Base-by-base conservation (phyloP, 345 rosid genomes). In the Trapa bicornis region DNA sequence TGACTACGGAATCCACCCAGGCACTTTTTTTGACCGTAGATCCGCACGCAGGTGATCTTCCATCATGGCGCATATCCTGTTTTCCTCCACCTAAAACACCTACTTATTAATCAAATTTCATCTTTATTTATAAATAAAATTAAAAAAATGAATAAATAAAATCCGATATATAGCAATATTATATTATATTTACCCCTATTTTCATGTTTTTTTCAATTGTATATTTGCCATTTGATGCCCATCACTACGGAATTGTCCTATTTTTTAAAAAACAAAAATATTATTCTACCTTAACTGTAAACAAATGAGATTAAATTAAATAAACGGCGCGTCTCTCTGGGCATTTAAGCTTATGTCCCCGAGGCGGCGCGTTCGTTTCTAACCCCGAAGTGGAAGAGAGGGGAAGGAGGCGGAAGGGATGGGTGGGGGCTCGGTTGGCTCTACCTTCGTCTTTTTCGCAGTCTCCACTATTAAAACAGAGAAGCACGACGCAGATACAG, bases 361-460 rank as follows among this genome's bases (percentile, higher is more conserved):
- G 76, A 76, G 83, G 88, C 77, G 80, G 82, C 83, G 65, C 72
- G 72, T 80, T 66, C 78, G 70, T 73, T 66, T 64, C 72, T 76
- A 64, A 72, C 71, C 70, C 66, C 69, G 68, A 71, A 77, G 72
- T 13, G 67, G 37, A 43, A 53, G 57, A 43, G 67, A 52, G 74
- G 52, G 71, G 42, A 37, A 42, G 33, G 74, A 41, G 43, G 43
- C 4, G 43, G 7, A 41, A 41, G 43, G 1, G 4, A 22, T 22
- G 29, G 29, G 29, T 22, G 29, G 29, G 4, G 43, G 43, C 74
- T 39, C 32, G 22, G 60, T 4, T 22, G 33, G 60, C 33, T n/a
- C 60, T 14, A 1, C 1, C 56, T 50, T 50, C 56, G 56, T 62
- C 48, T 54, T 67, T 70, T 70, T 42, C 60, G 9, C 61, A 50